Evolutionary conservation across 495 filamentous ascomycete genomes (phyloP), one percentile per base, ranked within the genome.

Genomic region (Podospora australis): DNA sequence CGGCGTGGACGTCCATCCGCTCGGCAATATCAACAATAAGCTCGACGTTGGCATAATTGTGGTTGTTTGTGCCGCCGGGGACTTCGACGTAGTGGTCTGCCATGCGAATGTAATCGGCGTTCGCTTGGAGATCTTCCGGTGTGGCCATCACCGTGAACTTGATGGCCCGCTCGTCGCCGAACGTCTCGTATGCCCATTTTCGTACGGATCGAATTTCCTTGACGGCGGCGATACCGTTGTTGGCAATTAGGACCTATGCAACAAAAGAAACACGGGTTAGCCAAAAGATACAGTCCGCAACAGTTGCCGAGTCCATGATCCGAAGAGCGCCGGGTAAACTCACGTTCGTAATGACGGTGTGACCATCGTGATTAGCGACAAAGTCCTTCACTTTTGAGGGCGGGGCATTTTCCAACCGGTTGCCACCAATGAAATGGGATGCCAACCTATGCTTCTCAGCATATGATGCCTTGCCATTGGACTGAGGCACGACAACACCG

Each of bases 151-250:
- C 92, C 44, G 94, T 97, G 67, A 99, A 97, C 61, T 96, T 92
- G 66, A 99, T 95, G 50, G 94, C 92, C 58, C 84, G 80, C 75
- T 99, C 92, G 70, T 99, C 90, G 66, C 92, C 90, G 60, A 99
- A 97, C 4, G 87, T 91, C 72, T 99, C 92, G 80, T 99, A 99
- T 46, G 92, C 92, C 92, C 92, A 99, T 90, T 97, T 99, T 65
- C 92, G 83, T 54, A 99, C 90, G 22, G 90, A 96, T 58, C 92
- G 79, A 59, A 99, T 99, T 70, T 97, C 91, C 70, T 99, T 99
- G 59, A 99, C 92, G 52, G 92, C 92, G 13, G 92, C 92, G 69
- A 99, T 99, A 79, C 92, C 92, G 73, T 99, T 99, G 74, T 99
- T 99, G 66, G 92, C 92, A 67, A 99, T 99, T 50, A 99, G 80